A percentile compares a stretch with the other conserved stretches of the same genome.
Conservation (phyloP, 805 yeast genomes). For the Starmerella davenportii region DNA sequence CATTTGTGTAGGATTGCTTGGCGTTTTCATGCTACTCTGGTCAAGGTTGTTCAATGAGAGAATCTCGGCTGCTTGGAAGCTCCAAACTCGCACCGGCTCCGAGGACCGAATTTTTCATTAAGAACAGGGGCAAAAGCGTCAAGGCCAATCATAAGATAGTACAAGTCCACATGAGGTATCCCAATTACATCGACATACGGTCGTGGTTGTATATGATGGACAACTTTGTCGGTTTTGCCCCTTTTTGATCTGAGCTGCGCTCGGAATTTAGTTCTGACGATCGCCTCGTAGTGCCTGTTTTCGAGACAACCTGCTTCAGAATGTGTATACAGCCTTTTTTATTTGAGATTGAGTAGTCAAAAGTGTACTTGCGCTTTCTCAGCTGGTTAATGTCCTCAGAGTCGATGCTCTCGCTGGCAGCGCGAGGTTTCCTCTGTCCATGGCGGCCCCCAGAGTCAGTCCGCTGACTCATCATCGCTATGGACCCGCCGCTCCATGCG, state of each 20-base stretch:
- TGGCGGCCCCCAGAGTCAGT: no score
- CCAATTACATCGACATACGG: background rate
- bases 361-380: background rate
- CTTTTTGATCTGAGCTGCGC: no score
- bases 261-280: no score
- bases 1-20: constrained; percentile 42
- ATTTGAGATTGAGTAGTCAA: no score
- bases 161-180: constrained; percentile 13
- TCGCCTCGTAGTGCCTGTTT: no score
- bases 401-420: constrained; percentile 1
- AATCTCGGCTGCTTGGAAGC: constrained; percentile 17
- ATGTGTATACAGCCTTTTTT: background rate
- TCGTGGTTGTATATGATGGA: background rate
- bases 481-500: no score
- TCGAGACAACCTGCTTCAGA: no score
- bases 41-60: constrained; percentile 19
- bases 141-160: constrained; percentile 17
- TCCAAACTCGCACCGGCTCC: constrained; percentile 3
- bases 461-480: no score
- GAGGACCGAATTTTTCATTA: constrained; percentile 1
- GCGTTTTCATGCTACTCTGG: constrained; percentile 35
- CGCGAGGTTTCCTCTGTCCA: background rate
- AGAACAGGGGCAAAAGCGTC: constrained; percentile 11
- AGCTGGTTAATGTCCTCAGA: background rate
- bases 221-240: background rate